Percentiles rank a stretch among this genome's conserved stretches.
These are phyloP conservation scores for Claviceps lovelessii DNA, from an alignment of 2,329 filamentous ascomycete genomes.

Conservation along the genomic window DNA sequence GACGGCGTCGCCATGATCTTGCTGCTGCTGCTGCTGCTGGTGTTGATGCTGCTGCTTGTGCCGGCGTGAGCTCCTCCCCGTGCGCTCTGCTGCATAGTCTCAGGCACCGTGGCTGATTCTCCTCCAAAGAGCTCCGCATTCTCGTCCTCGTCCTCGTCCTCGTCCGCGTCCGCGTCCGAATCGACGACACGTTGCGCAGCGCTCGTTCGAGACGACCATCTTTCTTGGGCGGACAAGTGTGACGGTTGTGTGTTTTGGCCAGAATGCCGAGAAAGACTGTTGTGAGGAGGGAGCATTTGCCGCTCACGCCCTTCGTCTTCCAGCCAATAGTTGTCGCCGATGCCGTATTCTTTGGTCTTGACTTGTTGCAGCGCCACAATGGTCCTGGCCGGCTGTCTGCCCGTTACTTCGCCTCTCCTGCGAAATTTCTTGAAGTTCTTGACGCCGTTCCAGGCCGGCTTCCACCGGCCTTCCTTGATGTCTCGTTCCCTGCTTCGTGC, in stretches of 20 bases:
- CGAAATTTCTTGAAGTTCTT: constrained; percentile 93
- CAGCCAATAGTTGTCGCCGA: constrained; percentile 66
- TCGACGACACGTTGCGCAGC: constrained; percentile 13
- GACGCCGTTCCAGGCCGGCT: constrained; percentile 80
- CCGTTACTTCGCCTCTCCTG: constrained; percentile 35
- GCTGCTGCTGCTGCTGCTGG: constrained; percentile 8
- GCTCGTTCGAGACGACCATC: constrained; percentile 8
- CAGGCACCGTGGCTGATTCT: background rate
- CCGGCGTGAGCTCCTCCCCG: constrained; percentile 7
- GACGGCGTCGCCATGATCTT: constrained; percentile 14
- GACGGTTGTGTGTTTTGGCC: background rate
- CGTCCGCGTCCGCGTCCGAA: constrained; percentile 20
- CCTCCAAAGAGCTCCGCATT: constrained; percentile 7
- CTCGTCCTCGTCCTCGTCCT: constrained; percentile 11
- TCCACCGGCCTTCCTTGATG: constrained; percentile 51
- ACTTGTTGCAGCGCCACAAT: constrained; percentile 62
- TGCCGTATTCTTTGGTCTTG: constrained; percentile 54
- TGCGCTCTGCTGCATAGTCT: constrained; percentile 1
- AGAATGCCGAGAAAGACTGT: background rate
- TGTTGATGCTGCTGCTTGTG: constrained; percentile 10
- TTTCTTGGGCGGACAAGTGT: background rate
- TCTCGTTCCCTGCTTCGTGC: constrained; percentile 31
- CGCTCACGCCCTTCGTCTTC: constrained; percentile 27
- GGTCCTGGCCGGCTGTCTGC: constrained; percentile 31
- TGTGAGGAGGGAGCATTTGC: background rate